Base-by-base conservation (phyloP, 305 asterid species). In the Fraxinus albicans region DNA sequence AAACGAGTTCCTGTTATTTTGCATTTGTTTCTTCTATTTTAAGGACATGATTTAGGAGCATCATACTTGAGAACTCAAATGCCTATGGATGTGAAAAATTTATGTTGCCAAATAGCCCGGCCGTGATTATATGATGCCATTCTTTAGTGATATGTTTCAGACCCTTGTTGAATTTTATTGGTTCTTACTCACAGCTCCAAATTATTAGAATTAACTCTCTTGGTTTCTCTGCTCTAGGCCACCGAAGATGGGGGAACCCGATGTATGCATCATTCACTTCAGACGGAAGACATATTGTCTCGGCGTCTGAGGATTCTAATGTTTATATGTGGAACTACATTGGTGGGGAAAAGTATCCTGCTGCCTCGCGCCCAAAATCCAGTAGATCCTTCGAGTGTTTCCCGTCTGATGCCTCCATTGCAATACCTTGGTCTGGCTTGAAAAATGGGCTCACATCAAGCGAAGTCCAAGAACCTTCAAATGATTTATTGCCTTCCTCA, bases 361-460 rank as follows among this genome's bases (percentile, higher is more conserved):
- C 80, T 25, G 27, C 80, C 3, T 84, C 27, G 1, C 91, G 86
- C 27, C 85, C 91, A 8, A 92, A 91, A 84, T 86, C 87, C 40
- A 50, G 86, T 8, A 85, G 73, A 40, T 92, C 97, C 3, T 92
- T 90, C 40, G 99, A 96, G 85, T 87, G 86, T 82, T 92, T 94
- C 89, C 47, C 92, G 2, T 83, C 92, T 4, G 91, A 92, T 83
- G 94, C 98, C 81, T 92, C 98, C 0, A 84, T 96, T 67, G 99
- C 98, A 63, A 63, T 91, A 79, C 96, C 99, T 7, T 96, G 99
- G 99, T 81, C 91, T 12, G 97, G 98, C 85, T 74, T 91, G 84
- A 86, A 83, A 77, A 75, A 79, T 42, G 73, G 75, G 40, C 47
- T 33, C 35, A 86, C 88, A 81, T 84, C 86, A 8, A 76, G 79